Evolutionary conservation across 2,329 filamentous ascomycete species (phyloP).

Genomic region (Tolypocladium tundrense): DNA sequence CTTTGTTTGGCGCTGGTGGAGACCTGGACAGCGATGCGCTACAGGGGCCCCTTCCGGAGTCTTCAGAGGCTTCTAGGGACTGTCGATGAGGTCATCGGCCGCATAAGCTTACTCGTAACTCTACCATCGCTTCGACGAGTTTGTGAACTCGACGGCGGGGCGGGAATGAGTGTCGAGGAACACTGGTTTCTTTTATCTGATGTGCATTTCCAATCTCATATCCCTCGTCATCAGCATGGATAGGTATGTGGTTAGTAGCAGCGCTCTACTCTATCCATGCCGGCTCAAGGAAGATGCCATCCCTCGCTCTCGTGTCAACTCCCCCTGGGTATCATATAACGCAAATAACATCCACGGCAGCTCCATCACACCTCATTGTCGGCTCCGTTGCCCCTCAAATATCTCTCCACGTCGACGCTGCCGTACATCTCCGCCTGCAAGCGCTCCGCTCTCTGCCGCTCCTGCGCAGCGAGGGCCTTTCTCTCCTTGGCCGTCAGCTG

Average conservation of each 20-base stretch:
- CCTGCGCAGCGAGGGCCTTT: constrained; percentile 32
- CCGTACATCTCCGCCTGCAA: constrained; percentile 64
- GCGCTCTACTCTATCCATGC: neutral
- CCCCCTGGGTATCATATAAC: neutral
- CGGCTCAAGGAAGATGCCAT: neutral
- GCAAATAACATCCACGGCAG: neutral
- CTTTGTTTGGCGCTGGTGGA: neutral
- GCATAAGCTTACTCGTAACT: neutral
- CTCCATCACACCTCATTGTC: neutral
- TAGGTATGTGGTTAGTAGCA: neutral
- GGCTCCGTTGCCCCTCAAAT: constrained; percentile 41
- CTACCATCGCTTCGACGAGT: neutral
- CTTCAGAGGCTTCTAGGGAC: neutral
- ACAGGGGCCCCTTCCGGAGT: neutral
- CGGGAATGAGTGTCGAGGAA: neutral
- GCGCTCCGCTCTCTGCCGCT: constrained; percentile 48
- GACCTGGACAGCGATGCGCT: neutral
- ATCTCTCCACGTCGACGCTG: constrained; percentile 65
- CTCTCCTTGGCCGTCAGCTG: constrained; percentile 48
- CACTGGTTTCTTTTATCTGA: neutral
- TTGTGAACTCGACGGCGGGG: neutral
- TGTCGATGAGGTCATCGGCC: neutral
- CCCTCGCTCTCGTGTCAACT: neutral
- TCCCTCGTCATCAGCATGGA: neutral
- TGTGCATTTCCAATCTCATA: neutral